Conservation (phyloP, 257 asterid genomes). For the Ilex aquifolium region DNA sequence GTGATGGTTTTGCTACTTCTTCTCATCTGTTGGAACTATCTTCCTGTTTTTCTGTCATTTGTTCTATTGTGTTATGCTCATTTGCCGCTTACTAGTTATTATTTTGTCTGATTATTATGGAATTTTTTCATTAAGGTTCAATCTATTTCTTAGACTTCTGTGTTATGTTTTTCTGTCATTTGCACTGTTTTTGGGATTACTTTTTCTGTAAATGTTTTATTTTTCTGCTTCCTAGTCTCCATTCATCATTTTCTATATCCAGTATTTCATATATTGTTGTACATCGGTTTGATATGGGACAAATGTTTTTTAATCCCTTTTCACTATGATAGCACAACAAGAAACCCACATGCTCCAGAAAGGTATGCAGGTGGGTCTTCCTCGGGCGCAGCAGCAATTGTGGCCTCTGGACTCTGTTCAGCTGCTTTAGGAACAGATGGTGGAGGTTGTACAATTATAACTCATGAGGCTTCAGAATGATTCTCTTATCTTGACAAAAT, state of each 20-base stretch:
- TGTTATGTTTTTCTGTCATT: neutral
- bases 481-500: slow-evolving; percentile 11
- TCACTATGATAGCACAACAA: slow-evolving; percentile 59
- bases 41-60: too few relatives aligned
- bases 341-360: slow-evolving; percentile 95
- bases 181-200: neutral
- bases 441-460: slow-evolving; percentile 69
- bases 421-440: slow-evolving; percentile 99
- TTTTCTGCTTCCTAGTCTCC: neutral
- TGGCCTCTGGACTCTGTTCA: slow-evolving; percentile 89
- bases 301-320: neutral
- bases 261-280: too few relatives aligned
- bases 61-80: too few relatives aligned
- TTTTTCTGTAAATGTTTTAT: too few relatives aligned
- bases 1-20: too few relatives aligned
- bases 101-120: neutral
- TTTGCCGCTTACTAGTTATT: too few relatives aligned
- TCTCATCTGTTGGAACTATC: too few relatives aligned
- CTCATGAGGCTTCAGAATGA: slow-evolving; percentile 17
- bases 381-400: slow-evolving; percentile 98
- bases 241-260: too few relatives aligned
- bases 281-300: too few relatives aligned
- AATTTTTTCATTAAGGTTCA: too few relatives aligned
- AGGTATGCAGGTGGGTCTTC: slow-evolving; percentile 99
- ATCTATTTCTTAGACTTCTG: too few relatives aligned